phyloP scores from a whole-genome alignment of 495 filamentous ascomycete genomes.

The Penicillium manginii region DNA sequence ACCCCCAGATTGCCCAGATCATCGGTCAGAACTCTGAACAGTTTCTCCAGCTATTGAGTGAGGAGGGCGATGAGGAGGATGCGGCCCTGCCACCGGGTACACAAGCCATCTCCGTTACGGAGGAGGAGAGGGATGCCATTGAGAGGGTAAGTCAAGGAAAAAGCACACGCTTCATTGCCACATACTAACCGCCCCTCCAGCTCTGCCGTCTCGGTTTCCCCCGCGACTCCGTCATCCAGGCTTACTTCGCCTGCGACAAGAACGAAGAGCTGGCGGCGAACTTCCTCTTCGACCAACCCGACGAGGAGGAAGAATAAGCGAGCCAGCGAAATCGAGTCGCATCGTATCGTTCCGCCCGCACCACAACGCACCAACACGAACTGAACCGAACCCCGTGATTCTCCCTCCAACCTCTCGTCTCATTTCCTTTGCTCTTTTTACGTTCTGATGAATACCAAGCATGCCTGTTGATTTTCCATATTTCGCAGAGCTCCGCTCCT shows the following conservation, averaged over 20 bases:
- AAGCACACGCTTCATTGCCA: too few species aligned
- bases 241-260: constrained; percentile 99
- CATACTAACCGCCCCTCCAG: constrained; percentile 58
- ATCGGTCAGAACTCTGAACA: constrained; percentile 91
- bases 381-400: neutral
- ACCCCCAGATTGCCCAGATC: constrained; percentile 88
- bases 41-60: constrained; percentile 84
- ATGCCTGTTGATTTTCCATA: constrained; percentile 29
- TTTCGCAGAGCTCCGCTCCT: constrained; percentile 18
- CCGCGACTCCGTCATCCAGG: constrained; percentile 92
- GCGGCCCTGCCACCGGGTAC: constrained; percentile 82
- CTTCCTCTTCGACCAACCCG: constrained; percentile 95
- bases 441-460: constrained; percentile 40
- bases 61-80: constrained; percentile 71
- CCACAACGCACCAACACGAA: too few species aligned
- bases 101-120: constrained; percentile 87
- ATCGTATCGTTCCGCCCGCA: too few species aligned
- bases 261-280: constrained; percentile 98
- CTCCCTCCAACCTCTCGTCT: neutral
- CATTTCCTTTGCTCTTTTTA: constrained; percentile 13
- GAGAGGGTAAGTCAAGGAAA: constrained; percentile 73
- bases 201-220: constrained; percentile 90
- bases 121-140: constrained; percentile 95
- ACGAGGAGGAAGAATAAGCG: constrained; percentile 72
- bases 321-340: neutral